phyloP scores from a whole-genome alignment of 768 basidiomycete species.

The Artomyces pyxidatus region DNA sequence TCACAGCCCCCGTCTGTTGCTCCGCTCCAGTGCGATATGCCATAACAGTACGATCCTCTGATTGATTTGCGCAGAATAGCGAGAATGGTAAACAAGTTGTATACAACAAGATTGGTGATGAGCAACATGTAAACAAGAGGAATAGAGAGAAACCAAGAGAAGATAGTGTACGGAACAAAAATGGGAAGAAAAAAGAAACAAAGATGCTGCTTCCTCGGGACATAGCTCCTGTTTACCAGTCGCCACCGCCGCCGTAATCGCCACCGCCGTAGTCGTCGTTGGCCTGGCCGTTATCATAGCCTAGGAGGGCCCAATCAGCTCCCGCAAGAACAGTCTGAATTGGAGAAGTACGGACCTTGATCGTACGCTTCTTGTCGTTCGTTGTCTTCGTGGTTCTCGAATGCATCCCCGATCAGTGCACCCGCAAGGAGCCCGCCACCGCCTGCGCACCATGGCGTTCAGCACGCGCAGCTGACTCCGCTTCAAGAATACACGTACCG shows the following conservation, averaged over 20 bases:
- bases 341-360: constrained; percentile 22
- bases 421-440: constrained; percentile 66
- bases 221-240: constrained; percentile 14
- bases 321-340: constrained; percentile 2
- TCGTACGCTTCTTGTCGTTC: constrained; percentile 27
- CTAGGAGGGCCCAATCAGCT: constrained; percentile 16
- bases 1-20: background rate
- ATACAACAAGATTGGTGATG: constrained; percentile 1
- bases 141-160: no score
- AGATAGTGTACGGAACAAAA: background rate
- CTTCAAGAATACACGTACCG: constrained; percentile 2
- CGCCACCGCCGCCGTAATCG: constrained; percentile 13
- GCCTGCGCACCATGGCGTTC: no score
- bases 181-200: constrained; percentile 6
- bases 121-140: background rate
- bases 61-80: constrained; percentile 13
- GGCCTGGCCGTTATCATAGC: constrained; percentile 23
- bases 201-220: no score
- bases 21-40: background rate
- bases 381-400: constrained; percentile 34
- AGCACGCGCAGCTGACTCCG: background rate
- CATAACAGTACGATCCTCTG: constrained; percentile 15
- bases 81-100: background rate
- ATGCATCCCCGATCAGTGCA: constrained; percentile 40
- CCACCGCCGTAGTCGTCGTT: constrained; percentile 1